Conservation (phyloP, 768 basidiomycete genomes). For the Lanmaoa pseudosensibilis region DNA sequence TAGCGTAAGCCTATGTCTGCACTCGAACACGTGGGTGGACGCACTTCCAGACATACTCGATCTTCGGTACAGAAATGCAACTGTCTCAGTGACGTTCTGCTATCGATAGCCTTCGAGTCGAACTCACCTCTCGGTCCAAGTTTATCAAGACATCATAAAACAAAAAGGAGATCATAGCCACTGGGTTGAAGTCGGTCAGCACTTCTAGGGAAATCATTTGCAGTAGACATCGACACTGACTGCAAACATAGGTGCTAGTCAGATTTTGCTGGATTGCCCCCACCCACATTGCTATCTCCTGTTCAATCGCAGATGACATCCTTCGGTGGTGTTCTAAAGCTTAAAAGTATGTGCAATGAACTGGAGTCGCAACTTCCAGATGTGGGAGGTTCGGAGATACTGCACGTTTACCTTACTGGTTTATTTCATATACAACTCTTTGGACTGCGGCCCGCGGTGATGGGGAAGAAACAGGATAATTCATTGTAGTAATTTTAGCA, state of each 20-base stretch:
- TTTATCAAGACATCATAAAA: slow-evolving; percentile 5
- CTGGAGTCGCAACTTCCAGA: not conserved
- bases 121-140: slow-evolving; percentile 6
- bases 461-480: no score
- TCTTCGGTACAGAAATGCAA: not conserved
- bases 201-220: not conserved
- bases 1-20: not conserved
- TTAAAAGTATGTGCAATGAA: not conserved
- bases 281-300: not conserved
- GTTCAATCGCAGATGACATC: not conserved
- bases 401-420: not conserved
- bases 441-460: not conserved
- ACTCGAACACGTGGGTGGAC: not conserved
- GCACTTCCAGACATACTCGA: slow-evolving; percentile 5
- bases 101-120: not conserved
- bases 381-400: not conserved
- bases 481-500: no score
- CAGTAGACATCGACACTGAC: not conserved
- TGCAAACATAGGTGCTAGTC: not conserved
- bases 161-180: not conserved
- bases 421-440: not conserved
- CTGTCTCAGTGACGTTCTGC: not conserved
- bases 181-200: not conserved
- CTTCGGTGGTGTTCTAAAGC: not conserved
- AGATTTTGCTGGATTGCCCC: not conserved